These are phyloP conservation scores for Micractinium conductrix DNA, from an alignment of 139 green algal species.

Conservation along the genomic window DNA sequence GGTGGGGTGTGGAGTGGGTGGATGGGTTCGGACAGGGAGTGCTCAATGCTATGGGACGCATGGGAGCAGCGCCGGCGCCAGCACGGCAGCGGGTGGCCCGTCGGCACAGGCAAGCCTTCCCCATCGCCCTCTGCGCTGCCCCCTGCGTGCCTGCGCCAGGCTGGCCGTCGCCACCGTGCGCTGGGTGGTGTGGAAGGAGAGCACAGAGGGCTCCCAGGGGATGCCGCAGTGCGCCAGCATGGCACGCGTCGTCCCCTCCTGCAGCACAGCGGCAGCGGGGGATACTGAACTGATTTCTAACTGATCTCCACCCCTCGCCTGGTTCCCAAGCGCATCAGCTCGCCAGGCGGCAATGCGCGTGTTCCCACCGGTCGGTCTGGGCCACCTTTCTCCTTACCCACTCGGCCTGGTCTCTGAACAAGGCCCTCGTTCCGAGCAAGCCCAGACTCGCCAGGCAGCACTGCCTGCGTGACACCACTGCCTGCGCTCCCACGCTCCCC, in stretches of 20 bases:
- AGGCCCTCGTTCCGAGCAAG: too few species aligned
- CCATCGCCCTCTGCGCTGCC: background rate
- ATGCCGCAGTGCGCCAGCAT: conserved; percentile 66
- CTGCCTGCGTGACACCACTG: background rate
- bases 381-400: too few species aligned
- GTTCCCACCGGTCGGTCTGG: too few species aligned
- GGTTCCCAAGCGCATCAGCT: too few species aligned
- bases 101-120: background rate
- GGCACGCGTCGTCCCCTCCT: conserved; percentile 26
- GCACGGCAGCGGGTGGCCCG: too few species aligned
- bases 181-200: conserved; percentile 58
- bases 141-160: conserved; percentile 59
- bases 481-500: background rate
- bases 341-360: too few species aligned
- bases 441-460: too few species aligned
- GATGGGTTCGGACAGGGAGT: background rate
- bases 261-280: background rate
- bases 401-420: too few species aligned
- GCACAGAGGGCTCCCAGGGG: conserved; percentile 59
- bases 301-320: background rate
- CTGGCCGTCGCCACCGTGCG: conserved; percentile 74
- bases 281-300: background rate
- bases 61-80: background rate
- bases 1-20: background rate
- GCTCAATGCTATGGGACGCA: too few species aligned